Evolutionary conservation across 164 flowering plant species (phyloP), one percentile per base, ranked within the genome.

Genomic region (Sextonia rubra): DNA sequence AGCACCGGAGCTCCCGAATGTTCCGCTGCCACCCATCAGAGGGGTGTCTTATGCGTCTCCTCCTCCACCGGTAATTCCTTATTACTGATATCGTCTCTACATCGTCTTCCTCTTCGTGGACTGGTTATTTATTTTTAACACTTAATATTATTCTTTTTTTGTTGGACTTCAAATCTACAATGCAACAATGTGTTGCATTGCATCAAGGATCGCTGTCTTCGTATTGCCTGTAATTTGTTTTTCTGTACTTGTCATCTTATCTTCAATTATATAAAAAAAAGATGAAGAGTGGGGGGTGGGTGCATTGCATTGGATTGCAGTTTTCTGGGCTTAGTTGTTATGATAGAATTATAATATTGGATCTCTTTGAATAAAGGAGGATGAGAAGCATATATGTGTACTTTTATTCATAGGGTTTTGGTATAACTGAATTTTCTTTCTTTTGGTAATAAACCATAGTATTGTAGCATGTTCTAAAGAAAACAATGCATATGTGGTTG

Each of bases 11-110:
- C 48, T 20, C 32, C 71, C 71, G 0, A 73, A 71, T 66, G 69
- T 75, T 12, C 89, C 89, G 0, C 80, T 85, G 12, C 92, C 92
- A 6, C 92, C 92, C 12, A 66, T 88, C 27, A 17, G 44, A 22
- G 92, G 89, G n/a, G 84, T 89, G 18, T 76, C 90, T 2, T 87
- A 89, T 55, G 88, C 87, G 30, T 89, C 92, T 63, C 92, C 92
- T 14, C 92, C 92, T 24, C 92, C 92, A 18, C 92, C 92, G 18
- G 68, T 60, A 26, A 82, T 83, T 69, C 90, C 92, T 11, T 83
- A 84, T 76, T 82, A 86, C 71, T 86, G 77, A 82, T 17, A 17
- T 58, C 24, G 2, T 58, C 72, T 37, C 11, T 8, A 37, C 8
- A 37, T 37, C 44, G 6, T 37, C 44, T 37, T 37, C 44, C 44